phyloP scores from a whole-genome alignment of 495 filamentous ascomycete genomes.

The Echria macrotheca region DNA sequence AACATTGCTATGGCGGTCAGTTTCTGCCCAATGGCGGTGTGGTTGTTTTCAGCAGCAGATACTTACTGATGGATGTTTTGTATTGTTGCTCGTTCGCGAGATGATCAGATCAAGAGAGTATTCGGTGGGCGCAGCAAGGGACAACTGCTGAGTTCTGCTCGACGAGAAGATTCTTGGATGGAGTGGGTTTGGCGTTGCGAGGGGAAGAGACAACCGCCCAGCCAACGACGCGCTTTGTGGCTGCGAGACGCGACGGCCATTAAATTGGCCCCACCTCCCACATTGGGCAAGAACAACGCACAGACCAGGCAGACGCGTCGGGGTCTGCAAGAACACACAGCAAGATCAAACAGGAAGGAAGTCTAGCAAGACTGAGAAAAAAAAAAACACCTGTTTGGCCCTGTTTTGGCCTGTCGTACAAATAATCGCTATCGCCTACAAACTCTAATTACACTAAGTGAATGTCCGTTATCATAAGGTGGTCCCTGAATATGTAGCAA shows the following conservation, averaged over 20 bases:
- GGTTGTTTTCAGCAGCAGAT: background rate
- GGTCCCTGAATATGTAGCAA: no score
- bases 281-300: slow-evolving; percentile 7
- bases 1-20: slow-evolving; percentile 54
- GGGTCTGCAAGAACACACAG: background rate
- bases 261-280: slow-evolving; percentile 28
- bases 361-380: no score
- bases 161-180: slow-evolving; percentile 2
- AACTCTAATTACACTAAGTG: slow-evolving; percentile 5
- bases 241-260: slow-evolving; percentile 21
- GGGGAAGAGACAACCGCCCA: slow-evolving; percentile 10
- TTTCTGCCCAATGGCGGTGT: background rate
- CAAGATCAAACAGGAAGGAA: background rate
- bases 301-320: slow-evolving; percentile 2
- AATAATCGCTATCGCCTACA: background rate
- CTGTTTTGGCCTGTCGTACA: no score
- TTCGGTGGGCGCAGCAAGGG: background rate
- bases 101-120: background rate
- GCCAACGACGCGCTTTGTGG: slow-evolving; percentile 17
- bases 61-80: slow-evolving; percentile 13
- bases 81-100: no score
- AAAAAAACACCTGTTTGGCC: no score
- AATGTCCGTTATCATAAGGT: slow-evolving; percentile 7
- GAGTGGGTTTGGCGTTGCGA: slow-evolving; percentile 9
- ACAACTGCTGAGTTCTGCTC: background rate